Evolutionary conservation across 2,329 filamentous ascomycete genomes (phyloP).

Genomic region (Calonectria leucothoes): DNA sequence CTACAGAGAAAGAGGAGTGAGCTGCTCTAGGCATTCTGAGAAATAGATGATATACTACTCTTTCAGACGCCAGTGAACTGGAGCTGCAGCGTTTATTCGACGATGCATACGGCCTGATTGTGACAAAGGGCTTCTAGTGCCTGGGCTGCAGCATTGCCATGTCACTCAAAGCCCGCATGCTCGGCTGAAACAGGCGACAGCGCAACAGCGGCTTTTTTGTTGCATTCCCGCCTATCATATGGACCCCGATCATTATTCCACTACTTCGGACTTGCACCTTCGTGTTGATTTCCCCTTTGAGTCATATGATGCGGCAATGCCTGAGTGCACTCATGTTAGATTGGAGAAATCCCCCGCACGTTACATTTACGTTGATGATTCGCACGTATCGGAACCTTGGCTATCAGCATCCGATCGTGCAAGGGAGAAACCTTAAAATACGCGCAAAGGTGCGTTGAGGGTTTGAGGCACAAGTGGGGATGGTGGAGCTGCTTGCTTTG

Average conservation of each 20-base stretch:
- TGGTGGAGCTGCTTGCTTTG: neutral
- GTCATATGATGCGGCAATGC: neutral
- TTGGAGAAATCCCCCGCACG: neutral
- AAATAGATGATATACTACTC: neutral
- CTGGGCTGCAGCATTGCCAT: neutral
- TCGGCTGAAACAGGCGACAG: no score
- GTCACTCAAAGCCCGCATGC: neutral
- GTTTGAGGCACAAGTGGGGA: neutral
- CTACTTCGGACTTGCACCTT: neutral
- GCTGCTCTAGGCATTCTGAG: neutral
- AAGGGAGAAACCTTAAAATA: neutral
- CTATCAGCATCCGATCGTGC: neutral
- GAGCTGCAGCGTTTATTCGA: neutral
- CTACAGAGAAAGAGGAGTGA: neutral
- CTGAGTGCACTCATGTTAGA: neutral
- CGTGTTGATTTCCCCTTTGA: neutral
- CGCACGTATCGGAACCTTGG: neutral
- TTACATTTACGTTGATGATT: neutral
- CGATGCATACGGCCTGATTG: neutral
- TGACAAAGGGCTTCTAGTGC: neutral
- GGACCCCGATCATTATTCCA: neutral
- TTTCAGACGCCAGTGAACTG: neutral
- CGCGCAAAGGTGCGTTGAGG: neutral
- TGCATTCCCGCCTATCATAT: neutral
- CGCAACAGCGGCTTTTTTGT: neutral